These are phyloP conservation scores for Aureobasidium sp. DNA, from an alignment of 2,329 filamentous ascomycete species.

Conservation along the genomic window DNA sequence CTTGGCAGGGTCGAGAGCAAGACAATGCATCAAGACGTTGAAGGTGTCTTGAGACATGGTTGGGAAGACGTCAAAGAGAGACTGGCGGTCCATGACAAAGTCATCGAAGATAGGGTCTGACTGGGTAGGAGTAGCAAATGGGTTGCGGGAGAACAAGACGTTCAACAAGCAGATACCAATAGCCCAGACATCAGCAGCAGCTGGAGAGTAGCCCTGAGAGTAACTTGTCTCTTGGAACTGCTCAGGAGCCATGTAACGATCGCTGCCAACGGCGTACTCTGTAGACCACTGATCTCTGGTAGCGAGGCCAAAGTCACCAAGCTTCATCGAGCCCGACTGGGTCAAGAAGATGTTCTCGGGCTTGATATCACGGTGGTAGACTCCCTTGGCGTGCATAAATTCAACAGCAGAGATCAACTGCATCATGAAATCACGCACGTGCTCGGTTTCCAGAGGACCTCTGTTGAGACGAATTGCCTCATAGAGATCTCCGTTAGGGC, in stretches of 20 bases:
- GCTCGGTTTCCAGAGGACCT: constrained; percentile 87
- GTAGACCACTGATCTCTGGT: constrained; percentile 85
- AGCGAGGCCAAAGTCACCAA: constrained; percentile 91
- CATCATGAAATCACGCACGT: constrained; percentile 95
- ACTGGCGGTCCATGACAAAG: constrained; percentile 88
- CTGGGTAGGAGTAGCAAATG: constrained; percentile 82
- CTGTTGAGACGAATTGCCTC: constrained; percentile 87
- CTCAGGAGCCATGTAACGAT: constrained; percentile 98
- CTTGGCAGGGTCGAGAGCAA: constrained; percentile 85
- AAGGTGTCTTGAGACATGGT: constrained; percentile 98
- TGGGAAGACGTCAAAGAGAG: constrained; percentile 94
- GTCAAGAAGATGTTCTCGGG: constrained; percentile 97
- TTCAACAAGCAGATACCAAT: constrained; percentile 95
- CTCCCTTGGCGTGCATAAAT: constrained; percentile 81
- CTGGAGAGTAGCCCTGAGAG: constrained; percentile 71
- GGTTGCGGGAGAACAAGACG: constrained; percentile 92
- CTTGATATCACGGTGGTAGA: constrained; percentile 98
- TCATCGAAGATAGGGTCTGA: constrained; percentile 90
- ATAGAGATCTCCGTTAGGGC: constrained; percentile 89
- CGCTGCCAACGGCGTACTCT: constrained; percentile 89
- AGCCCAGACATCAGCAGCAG: constrained; percentile 92
- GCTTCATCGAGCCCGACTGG: constrained; percentile 80
- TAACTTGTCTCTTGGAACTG: constrained; percentile 80
- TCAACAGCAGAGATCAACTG: constrained; percentile 83
- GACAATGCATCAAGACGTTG: constrained; percentile 81